Conservation (phyloP, 2,329 filamentous ascomycete genomes). For the Aspergillus ustus region DNA sequence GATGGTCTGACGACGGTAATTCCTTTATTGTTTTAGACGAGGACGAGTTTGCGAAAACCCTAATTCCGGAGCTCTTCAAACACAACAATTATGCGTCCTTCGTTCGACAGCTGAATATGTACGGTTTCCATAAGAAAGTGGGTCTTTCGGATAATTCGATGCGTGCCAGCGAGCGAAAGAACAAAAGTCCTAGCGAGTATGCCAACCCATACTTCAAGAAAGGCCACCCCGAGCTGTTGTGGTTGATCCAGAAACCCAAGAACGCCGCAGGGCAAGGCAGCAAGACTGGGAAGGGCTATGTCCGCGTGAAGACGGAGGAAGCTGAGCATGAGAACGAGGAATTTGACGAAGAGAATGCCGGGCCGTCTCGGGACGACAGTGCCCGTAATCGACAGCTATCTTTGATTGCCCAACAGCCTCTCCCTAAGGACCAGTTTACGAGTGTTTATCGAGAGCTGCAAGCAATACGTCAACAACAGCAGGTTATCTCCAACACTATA, state of each 20-base stretch:
- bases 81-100: slow-evolving; percentile 81
- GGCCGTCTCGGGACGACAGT: slow-evolving; percentile 39
- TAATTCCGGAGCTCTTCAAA: slow-evolving; percentile 78
- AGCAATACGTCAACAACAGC: slow-evolving; percentile 83
- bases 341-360: slow-evolving; percentile 47
- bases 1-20: slow-evolving; percentile 95
- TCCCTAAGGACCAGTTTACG: slow-evolving; percentile 74
- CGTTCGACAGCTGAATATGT: slow-evolving; percentile 72
- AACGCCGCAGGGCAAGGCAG: slow-evolving; percentile 62
- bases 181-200: slow-evolving; percentile 98
- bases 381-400: slow-evolving; percentile 49
- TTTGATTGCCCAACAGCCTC: slow-evolving; percentile 44
- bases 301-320: slow-evolving; percentile 58
- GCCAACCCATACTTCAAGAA: slow-evolving; percentile 95
- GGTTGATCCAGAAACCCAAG: slow-evolving; percentile 96
- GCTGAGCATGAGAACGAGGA: slow-evolving; percentile 69
- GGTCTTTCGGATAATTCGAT: slow-evolving; percentile 96
- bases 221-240: slow-evolving; percentile 87
- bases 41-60: slow-evolving; percentile 78
- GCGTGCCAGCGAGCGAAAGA: slow-evolving; percentile 94
- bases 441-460: slow-evolving; percentile 79
- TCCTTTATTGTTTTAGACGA: slow-evolving; percentile 97
- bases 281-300: slow-evolving; percentile 54
- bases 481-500: slow-evolving; percentile 82
- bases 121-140: slow-evolving; percentile 71